Percentiles rank a stretch among this genome's conserved stretches.
Evolutionary conservation across 257 asterid species (phyloP).

Genomic region (Voacanga thouarsii): DNA sequence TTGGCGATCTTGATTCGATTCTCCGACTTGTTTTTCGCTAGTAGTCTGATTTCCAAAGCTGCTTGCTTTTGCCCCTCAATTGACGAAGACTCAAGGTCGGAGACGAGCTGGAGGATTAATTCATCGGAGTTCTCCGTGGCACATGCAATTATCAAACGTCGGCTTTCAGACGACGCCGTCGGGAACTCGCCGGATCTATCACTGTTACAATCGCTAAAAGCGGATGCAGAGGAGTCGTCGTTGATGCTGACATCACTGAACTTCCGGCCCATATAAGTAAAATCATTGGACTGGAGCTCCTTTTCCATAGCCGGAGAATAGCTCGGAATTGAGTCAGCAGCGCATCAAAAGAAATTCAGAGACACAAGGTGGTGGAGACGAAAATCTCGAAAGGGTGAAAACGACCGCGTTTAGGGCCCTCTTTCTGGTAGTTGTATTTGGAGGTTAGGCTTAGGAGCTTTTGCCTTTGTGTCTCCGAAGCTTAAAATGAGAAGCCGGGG

Average conservation of each 20-base stretch:
- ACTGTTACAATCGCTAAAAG: constrained; percentile 95
- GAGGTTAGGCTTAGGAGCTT: background rate
- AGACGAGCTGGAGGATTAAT: constrained; percentile 61
- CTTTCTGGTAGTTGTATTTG: background rate
- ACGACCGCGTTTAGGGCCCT: constrained; percentile 41
- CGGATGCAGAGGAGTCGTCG: constrained; percentile 55
- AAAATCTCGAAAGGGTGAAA: background rate
- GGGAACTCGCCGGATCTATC: constrained; percentile 94
- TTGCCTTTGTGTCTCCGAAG: background rate
- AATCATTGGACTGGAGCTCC: constrained; percentile 30
- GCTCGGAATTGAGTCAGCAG: background rate
- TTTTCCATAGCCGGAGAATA: constrained; percentile 51
- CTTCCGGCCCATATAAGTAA: constrained; percentile 61
- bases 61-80: constrained; percentile 74
- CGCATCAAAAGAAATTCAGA: background rate
- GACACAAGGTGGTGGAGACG: background rate
- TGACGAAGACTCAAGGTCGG: constrained; percentile 52
- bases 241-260: constrained; percentile 49
- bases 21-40: constrained; percentile 80
- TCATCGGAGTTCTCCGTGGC: constrained; percentile 71
- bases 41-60: constrained; percentile 75
- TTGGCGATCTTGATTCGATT: constrained; percentile 78
- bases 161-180: constrained; percentile 61
- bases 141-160: constrained; percentile 64
- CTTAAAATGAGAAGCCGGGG: constrained; percentile 14